Evolutionary conservation across 768 basidiomycete genomes (phyloP), one percentile per base, ranked within the genome.

Genomic region (Tulasnella sp.): DNA sequence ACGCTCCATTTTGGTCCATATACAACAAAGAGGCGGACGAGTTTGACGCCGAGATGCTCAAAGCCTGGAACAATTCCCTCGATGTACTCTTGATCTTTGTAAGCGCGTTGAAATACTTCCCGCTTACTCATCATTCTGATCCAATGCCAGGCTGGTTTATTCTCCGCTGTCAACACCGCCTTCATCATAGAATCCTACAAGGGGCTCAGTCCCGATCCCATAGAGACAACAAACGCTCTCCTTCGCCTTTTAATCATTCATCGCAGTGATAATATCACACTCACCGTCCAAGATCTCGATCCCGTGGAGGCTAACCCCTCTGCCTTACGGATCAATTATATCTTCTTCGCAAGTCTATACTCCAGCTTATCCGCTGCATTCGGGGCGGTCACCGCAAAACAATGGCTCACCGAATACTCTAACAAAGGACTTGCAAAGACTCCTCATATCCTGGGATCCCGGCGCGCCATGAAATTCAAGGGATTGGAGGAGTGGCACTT

Each of bases 31-130:
- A n/a, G n/a, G n/a, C n/a, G n/a, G n/a, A n/a, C n/a, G n/a, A n/a
- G n/a, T n/a, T n/a, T n/a, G n/a, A n/a, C n/a, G n/a, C n/a, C n/a
- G n/a, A n/a, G n/a, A n/a, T n/a, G n/a, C n/a, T n/a, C n/a, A n/a
- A n/a, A n/a, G n/a, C n/a, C n/a, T n/a, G n/a, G n/a, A n/a, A n/a
- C n/a, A n/a, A n/a, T n/a, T n/a, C n/a, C n/a, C n/a, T n/a, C n/a
- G 39, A 40, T 40, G 39, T 40, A 6, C 39, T 40, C n/a, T n/a
- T 40, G 6, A 40, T 40, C n/a, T 40, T 40, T n/a, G 39, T 40
- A n/a, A 40, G 39, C 39, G 39, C 39, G 10, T n/a, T 40, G 5
- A 20, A 10, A 10, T n/a, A 5, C 27, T 10, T 16, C n/a, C 6
- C n/a, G 5, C 5, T 10, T 10, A 40, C n/a, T 40, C 39, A n/a